A percentile compares a stretch with the other conserved stretches of the same genome.
These are phyloP conservation scores for Oryza australiensis DNA, from an alignment of 176 grass and related monocot genomes.

Conservation along the genomic window DNA sequence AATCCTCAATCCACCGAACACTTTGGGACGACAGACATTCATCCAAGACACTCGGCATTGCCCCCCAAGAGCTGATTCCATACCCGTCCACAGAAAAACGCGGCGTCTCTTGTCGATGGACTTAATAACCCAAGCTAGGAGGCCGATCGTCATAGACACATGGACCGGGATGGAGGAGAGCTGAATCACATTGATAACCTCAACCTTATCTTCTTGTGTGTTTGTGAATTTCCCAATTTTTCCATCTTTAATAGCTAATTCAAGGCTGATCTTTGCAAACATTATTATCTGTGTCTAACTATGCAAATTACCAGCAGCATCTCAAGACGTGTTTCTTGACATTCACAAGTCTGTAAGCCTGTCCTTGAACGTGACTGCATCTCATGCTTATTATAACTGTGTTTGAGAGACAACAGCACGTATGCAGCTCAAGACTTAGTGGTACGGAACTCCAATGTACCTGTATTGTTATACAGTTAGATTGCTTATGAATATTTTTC, in stretches of 20 bases:
- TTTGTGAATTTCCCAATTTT: background rate
- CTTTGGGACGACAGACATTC: too few relatives aligned
- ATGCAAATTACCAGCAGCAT: slow-evolving; percentile 16
- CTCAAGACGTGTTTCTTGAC: slow-evolving; percentile 28
- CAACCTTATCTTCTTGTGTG: background rate
- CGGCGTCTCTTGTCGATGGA: too few relatives aligned
- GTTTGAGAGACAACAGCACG: slow-evolving; percentile 33
- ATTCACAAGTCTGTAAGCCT: background rate
- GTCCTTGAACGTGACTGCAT: slow-evolving; percentile 47
- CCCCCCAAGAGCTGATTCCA: too few relatives aligned
- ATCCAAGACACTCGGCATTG: too few relatives aligned
- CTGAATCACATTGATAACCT: background rate
- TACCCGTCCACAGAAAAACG: too few relatives aligned
- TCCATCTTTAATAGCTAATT: background rate
- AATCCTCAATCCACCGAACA: too few relatives aligned
- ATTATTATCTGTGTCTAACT: background rate
- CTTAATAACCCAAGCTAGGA: too few relatives aligned
- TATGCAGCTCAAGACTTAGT: slow-evolving; percentile 23
- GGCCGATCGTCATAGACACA: too few relatives aligned
- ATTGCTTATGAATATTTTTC: background rate
- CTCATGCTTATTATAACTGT: slow-evolving; percentile 30
- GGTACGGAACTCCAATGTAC: slow-evolving; percentile 1
- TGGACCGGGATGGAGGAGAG: too few relatives aligned
- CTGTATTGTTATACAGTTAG: slow-evolving; percentile 15
- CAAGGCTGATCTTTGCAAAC: background rate